phyloP scores from a whole-genome alignment of 192 early-diverging fungal genomes.

The Neocallimastix lanati region DNA sequence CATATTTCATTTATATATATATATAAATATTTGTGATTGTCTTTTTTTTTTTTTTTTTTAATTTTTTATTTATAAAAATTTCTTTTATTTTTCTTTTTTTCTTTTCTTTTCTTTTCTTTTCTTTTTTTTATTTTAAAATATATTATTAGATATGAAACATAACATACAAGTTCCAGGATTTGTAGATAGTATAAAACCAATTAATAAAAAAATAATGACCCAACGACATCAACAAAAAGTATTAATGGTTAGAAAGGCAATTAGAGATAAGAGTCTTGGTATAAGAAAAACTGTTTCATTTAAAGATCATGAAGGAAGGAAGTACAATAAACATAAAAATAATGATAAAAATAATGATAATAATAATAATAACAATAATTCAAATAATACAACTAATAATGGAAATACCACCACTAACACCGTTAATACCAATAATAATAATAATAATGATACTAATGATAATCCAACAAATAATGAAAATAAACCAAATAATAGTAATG shows the following conservation, averaged over 20 bases:
- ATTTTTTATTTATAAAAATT: too few species aligned
- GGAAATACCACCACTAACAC: not conserved
- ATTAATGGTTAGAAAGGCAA: not conserved
- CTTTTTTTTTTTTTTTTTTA: too few species aligned
- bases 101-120: too few species aligned
- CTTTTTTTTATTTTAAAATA: too few species aligned
- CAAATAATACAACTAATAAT: not conserved
- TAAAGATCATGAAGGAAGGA: not conserved
- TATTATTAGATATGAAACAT: not conserved
- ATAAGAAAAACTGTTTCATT: not conserved
- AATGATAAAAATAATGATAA: not conserved
- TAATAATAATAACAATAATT: not conserved
- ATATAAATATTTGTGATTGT: too few species aligned
- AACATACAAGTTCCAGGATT: not conserved
- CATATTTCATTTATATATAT: too few species aligned
- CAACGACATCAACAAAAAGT: not conserved
- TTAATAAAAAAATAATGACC: not conserved
- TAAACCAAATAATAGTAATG: too few species aligned
- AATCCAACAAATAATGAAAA: too few species aligned
- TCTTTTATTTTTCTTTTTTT: too few species aligned
- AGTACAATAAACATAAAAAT: not conserved
- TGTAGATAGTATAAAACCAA: not conserved
- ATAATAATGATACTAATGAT: too few species aligned
- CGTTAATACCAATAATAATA: too few species aligned
- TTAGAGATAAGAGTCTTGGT: not conserved